A percentile compares a stretch with the other conserved stretches of the same genome.
These are phyloP conservation scores for Blastobotrys chiropterorum DNA, from an alignment of 805 yeast species.

Conservation along the genomic window DNA sequence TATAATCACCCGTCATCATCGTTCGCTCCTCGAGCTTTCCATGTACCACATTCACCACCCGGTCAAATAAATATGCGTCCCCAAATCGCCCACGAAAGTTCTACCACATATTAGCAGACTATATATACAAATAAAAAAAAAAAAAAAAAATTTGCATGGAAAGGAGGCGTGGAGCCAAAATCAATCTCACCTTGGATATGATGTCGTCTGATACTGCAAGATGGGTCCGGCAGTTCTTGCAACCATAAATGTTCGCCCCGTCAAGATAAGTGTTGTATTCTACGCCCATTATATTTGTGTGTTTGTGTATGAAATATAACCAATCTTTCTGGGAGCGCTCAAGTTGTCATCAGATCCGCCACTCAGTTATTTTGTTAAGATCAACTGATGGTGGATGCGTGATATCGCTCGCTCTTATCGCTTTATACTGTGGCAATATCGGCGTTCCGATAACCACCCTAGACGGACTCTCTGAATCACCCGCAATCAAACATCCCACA, in stretches of 20 bases:
- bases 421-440: neutral
- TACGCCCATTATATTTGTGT: constrained; percentile 38
- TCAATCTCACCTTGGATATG: constrained; percentile 32
- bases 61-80: constrained; percentile 47
- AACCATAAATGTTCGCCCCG: constrained; percentile 33
- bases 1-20: constrained; percentile 57
- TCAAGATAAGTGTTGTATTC: constrained; percentile 38
- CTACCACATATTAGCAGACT: constrained; percentile 14
- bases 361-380: neutral
- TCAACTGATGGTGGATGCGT: neutral
- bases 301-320: neutral
- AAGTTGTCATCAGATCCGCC: neutral
- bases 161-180: neutral
- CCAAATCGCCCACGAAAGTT: constrained; percentile 53
- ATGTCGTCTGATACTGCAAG: constrained; percentile 34
- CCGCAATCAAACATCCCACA: neutral
- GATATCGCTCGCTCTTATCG: neutral
- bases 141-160: neutral
- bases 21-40: constrained; percentile 35
- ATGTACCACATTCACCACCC: constrained; percentile 41
- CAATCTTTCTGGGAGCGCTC: neutral
- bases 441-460: neutral
- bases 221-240: constrained; percentile 38
- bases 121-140: neutral
- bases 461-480: neutral